Conservation (phyloP, 768 basidiomycete genomes). For the Leccinum subtestaceum region DNA sequence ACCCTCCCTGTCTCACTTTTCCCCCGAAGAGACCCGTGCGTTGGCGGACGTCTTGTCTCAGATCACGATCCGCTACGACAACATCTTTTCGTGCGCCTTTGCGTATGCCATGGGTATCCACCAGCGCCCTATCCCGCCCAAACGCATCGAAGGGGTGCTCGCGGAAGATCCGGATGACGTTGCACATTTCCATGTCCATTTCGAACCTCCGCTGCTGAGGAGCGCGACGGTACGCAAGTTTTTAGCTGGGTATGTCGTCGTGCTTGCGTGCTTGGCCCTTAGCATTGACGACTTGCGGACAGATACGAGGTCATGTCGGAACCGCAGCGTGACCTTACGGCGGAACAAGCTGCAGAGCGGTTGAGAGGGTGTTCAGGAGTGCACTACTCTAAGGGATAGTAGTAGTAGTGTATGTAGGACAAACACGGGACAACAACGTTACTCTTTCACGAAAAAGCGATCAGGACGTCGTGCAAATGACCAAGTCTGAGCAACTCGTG, state of each 20-base stretch:
- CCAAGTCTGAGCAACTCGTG: constrained; percentile 53
- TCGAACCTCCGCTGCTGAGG: constrained; percentile 79
- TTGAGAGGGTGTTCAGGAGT: constrained; percentile 53
- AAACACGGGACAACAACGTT: constrained; percentile 20
- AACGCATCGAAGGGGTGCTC: constrained; percentile 23
- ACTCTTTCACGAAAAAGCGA: neutral
- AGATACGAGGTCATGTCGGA: constrained; percentile 92
- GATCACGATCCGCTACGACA: constrained; percentile 70
- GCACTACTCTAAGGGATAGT: constrained; percentile 47
- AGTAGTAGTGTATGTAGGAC: neutral
- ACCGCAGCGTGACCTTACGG: constrained; percentile 83
- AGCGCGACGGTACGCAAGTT: constrained; percentile 86
- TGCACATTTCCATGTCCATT: constrained; percentile 85
- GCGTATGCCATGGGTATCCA: constrained; percentile 96
- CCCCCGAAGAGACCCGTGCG: constrained; percentile 53
- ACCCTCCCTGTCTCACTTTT: constrained; percentile 62
- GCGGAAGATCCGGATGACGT: constrained; percentile 46
- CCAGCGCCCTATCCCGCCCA: constrained; percentile 64
- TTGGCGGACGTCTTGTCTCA: constrained; percentile 67
- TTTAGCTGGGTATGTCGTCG: constrained; percentile 73
- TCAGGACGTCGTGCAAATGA: constrained; percentile 34
- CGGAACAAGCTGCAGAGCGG: constrained; percentile 78
- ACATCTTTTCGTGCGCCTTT: constrained; percentile 82
- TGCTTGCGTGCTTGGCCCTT: neutral
- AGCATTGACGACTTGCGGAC: constrained; percentile 2